Evolutionary conservation across 768 basidiomycete genomes (phyloP).

Genomic region (Macrolepiota dolichaula): DNA sequence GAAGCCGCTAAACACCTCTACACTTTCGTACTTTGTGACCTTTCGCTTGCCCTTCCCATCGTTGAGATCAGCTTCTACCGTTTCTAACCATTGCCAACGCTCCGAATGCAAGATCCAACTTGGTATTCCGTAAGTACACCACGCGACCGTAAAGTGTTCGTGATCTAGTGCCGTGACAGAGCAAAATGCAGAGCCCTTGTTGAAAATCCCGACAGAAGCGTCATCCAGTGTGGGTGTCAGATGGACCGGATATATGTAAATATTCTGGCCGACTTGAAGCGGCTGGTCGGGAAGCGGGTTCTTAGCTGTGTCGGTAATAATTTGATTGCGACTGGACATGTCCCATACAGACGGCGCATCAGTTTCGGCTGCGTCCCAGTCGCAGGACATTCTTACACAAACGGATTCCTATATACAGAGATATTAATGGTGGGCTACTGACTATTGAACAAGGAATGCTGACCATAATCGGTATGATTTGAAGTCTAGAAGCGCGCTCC

Average conservation of each 20-base stretch:
- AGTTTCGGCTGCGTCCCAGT: neutral
- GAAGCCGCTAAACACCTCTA: slow-evolving; percentile 56
- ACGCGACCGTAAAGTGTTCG: slow-evolving; percentile 53
- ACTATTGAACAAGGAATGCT: neutral
- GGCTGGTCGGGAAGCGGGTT: slow-evolving; percentile 44
- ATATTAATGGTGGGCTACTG: slow-evolving; percentile 2
- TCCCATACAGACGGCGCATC: neutral
- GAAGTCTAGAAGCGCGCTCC: slow-evolving; percentile 62
- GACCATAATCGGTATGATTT: slow-evolving; percentile 61
- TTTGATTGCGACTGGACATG: slow-evolving; percentile 41
- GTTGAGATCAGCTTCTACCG: slow-evolving; percentile 14
- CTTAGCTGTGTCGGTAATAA: slow-evolving; percentile 34
- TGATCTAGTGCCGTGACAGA: slow-evolving; percentile 49
- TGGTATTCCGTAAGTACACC: slow-evolving; percentile 42
- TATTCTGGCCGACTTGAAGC: slow-evolving; percentile 42
- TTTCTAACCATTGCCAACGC: slow-evolving; percentile 62
- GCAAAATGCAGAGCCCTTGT: slow-evolving; percentile 38
- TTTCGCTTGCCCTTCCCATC: slow-evolving; percentile 39
- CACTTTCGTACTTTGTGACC: slow-evolving; percentile 57
- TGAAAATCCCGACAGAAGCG: slow-evolving; percentile 27
- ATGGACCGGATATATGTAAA: slow-evolving; percentile 49
- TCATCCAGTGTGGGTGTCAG: slow-evolving; percentile 58
- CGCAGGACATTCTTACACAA: slow-evolving; percentile 43
- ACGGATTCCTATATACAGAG: slow-evolving; percentile 54
- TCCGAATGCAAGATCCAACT: slow-evolving; percentile 48